Base-by-base conservation (phyloP, 106 monocot species). In the Phalaenopsis equestris region DNA sequence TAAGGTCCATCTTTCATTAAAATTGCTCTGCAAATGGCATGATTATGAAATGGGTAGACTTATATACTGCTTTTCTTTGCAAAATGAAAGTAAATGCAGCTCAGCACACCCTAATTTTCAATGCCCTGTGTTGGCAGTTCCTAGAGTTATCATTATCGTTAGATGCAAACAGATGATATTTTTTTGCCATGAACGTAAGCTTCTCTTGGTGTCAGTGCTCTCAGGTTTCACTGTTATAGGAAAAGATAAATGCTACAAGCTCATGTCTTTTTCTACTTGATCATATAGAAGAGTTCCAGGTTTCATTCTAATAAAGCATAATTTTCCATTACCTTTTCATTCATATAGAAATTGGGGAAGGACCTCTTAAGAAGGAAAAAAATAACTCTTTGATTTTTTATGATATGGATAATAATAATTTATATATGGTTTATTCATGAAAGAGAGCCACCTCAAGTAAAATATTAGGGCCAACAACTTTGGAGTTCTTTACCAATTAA, bases 51-150 rank as follows among this genome's bases (percentile, higher is more conserved):
- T 37, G 11, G 68, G 37, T 14, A 37, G 37, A 11, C 2, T 68
- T 24, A 36, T 37, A 68, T 30, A 23, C 2, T 37, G 37, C 68
- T 68, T 36, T 68, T 68, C 68, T 38, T 37, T 61, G 61, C 4
- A 61, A 61, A 61, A 61, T 5, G 61, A 61, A 21, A 61, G 19
- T 61, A 61, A 61, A 11, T 11, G 56, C 56, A 56, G 56, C 14
- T 8, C 56, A 56, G 61, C n/a, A 61, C 61, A 23, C 73, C 73
- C 30, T 39, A 42, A 43, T 45, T 70, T 80, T 80, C 72, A 45
- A 72, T 72, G 70, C 24, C 52, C 52, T 48, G 36, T 70, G 46
- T 80, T 80, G 80, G 52, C 55, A 80, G 49, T 72, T 49, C 72
- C 80, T 49, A 80, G 70, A 46, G 72, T 49, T 80, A 41, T 41